Evolutionary conservation across 2,329 filamentous ascomycete species (phyloP).

Genomic region (Fusarium hainanense): DNA sequence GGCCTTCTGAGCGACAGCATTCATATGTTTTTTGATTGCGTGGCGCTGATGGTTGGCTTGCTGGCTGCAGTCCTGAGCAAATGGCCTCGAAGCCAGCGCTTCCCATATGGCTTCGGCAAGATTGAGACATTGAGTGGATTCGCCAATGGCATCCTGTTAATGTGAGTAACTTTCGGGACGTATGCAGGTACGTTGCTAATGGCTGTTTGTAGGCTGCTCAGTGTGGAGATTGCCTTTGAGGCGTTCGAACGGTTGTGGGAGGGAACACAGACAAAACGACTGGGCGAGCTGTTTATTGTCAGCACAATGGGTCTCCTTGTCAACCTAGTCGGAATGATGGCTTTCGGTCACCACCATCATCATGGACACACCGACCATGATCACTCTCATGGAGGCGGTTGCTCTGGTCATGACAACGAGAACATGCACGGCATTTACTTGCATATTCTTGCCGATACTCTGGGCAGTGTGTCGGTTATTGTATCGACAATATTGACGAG

Average conservation of each 20-base stretch:
- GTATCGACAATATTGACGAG: conserved; percentile 89
- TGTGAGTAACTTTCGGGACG: conserved; percentile 64
- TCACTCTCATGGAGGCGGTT: conserved; percentile 52
- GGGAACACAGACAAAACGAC: conserved; percentile 82
- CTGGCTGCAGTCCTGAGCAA: conserved; percentile 95
- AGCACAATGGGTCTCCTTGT: conserved; percentile 87
- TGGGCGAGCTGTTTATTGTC: conserved; percentile 89
- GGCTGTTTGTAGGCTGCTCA: conserved; percentile 74
- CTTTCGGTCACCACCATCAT: conserved; percentile 77
- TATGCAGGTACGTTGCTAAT: conserved; percentile 21
- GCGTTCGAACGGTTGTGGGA: conserved; percentile 88
- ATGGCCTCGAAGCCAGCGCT: conserved; percentile 89
- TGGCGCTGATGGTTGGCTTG: conserved; percentile 89
- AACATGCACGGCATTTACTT: conserved; percentile 99
- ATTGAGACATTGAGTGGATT: conserved; percentile 97
- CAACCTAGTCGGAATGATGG: conserved; percentile 91
- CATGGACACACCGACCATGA: conserved; percentile 56
- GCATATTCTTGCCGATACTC: conserved; percentile 92
- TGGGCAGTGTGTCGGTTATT: conserved; percentile 94
- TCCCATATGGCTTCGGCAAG: conserved; percentile 96
- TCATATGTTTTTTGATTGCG: conserved; percentile 99
- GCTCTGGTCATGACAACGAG: conserved; percentile 80
- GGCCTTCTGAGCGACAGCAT: conserved; percentile 97
- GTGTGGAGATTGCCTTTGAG: conserved; percentile 95
- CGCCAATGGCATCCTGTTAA: conserved; percentile 93